These are phyloP conservation scores for Aspergillus tanneri DNA, from an alignment of 2,329 filamentous ascomycete genomes.

Conservation along the genomic window DNA sequence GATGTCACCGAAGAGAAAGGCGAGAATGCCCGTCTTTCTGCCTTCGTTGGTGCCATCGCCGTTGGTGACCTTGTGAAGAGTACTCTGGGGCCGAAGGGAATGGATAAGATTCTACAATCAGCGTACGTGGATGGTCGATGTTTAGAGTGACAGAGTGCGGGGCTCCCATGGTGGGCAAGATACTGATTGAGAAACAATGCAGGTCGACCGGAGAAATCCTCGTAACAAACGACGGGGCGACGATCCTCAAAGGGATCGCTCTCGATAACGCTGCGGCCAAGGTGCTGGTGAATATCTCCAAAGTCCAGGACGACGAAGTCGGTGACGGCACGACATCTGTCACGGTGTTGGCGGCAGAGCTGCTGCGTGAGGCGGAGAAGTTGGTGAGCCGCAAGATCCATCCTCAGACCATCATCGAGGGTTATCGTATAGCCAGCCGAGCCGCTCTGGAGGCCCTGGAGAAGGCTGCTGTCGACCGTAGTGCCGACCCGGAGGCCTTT, in stretches of 20 bases:
- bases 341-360: constrained; percentile 88
- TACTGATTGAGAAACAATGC: constrained; percentile 9
- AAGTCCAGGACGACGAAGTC: constrained; percentile 98
- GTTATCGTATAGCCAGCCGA: constrained; percentile 92
- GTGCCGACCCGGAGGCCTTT: constrained; percentile 78
- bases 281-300: constrained; percentile 98
- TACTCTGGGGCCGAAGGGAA: constrained; percentile 94
- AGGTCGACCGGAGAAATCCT: constrained; percentile 95
- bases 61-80: constrained; percentile 97
- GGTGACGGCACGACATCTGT: constrained; percentile 99
- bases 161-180: constrained; percentile 17
- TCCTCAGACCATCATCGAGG: constrained; percentile 98
- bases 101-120: constrained; percentile 98
- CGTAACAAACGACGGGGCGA: constrained; percentile 98
- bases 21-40: constrained; percentile 97
- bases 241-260: constrained; percentile 96
- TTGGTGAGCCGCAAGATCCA: constrained; percentile 98
- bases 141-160: constrained; percentile 19
- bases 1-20: constrained; percentile 97
- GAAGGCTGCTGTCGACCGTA: constrained; percentile 84
- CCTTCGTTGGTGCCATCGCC: constrained; percentile 96
- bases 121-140: constrained; percentile 62
- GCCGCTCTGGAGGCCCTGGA: constrained; percentile 84
- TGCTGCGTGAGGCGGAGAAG: constrained; percentile 94
- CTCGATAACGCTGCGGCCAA: constrained; percentile 98